Conservation (phyloP, 768 basidiomycete species). For the Lanmaoa pseudosensibilis region DNA sequence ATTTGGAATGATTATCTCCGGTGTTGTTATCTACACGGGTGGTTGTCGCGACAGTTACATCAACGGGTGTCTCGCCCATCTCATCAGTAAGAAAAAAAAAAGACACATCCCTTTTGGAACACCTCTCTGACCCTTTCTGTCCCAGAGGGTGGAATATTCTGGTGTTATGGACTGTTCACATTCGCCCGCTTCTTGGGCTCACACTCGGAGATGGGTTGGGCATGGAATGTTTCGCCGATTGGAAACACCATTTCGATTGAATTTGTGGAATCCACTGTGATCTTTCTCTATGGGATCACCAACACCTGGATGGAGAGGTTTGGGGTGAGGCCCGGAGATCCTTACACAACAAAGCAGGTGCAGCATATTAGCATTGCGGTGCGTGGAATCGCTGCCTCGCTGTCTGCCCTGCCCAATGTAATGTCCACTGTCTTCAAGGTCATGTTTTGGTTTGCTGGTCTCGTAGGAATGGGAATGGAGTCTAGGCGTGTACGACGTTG, state of each 20-base stretch:
- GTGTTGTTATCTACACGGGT: slow-evolving; percentile 82
- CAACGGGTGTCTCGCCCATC: slow-evolving; percentile 86
- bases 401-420: neutral
- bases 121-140: neutral
- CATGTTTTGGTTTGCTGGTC: slow-evolving; percentile 95
- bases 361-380: slow-evolving; percentile 95
- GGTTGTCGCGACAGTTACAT: slow-evolving; percentile 77
- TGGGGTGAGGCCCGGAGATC: slow-evolving; percentile 75
- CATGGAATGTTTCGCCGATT: slow-evolving; percentile 79
- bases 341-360: slow-evolving; percentile 87
- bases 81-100: slow-evolving; percentile 77
- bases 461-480: slow-evolving; percentile 88
- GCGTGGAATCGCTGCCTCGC: slow-evolving; percentile 20
- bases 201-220: slow-evolving; percentile 87
- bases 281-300: slow-evolving; percentile 85
- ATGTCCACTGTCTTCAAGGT: slow-evolving; percentile 39
- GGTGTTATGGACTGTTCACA: slow-evolving; percentile 83
- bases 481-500: slow-evolving; percentile 70
- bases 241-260: slow-evolving; percentile 61
- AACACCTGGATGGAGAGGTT: slow-evolving; percentile 99
- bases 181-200: slow-evolving; percentile 96
- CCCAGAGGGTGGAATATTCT: slow-evolving; percentile 88
- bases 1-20: slow-evolving; percentile 62
- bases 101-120: neutral
- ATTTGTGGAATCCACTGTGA: slow-evolving; percentile 74